Percentiles rank a stretch among this genome's conserved stretches.
Evolutionary conservation across 1,284 basidiomycete species (phyloP).

Genomic region (Psilocybe mexicana): DNA sequence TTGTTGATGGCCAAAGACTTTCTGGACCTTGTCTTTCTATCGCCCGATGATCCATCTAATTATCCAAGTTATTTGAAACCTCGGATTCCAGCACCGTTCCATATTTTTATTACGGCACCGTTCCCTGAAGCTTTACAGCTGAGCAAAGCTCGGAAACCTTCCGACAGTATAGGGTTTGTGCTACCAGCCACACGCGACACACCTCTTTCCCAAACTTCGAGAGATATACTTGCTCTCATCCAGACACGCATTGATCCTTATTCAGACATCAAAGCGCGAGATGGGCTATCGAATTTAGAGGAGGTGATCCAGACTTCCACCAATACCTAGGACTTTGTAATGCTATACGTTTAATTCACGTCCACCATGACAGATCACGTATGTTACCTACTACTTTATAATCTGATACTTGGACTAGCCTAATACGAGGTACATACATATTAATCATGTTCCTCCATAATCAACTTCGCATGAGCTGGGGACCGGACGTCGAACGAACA

Average conservation of each 20-base stretch:
- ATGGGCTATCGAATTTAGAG: background rate
- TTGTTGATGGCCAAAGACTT: background rate
- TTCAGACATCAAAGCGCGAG: background rate
- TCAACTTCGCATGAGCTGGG: background rate
- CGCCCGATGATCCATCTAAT: background rate
- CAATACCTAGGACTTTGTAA: too few species aligned
- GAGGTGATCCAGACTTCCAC: background rate
- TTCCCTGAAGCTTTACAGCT: too few species aligned
- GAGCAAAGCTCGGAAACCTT: too few species aligned
- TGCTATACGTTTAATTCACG: too few species aligned
- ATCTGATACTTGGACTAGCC: too few species aligned
- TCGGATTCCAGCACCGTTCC: background rate
- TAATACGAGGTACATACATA: background rate
- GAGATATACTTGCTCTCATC: background rate
- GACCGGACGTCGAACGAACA: slow-evolving; percentile 4
- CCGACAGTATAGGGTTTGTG: background rate
- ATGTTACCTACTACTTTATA: too few species aligned
- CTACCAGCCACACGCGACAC: background rate
- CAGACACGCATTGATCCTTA: background rate
- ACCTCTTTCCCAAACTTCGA: background rate
- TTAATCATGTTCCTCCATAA: background rate
- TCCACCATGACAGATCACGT: too few species aligned
- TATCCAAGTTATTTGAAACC: background rate
- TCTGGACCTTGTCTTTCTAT: background rate
- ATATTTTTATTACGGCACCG: background rate